Evolutionary conservation across 1,139 yeast genomes (phyloP).

Genomic region (Groenewaldozyma sp.): DNA sequence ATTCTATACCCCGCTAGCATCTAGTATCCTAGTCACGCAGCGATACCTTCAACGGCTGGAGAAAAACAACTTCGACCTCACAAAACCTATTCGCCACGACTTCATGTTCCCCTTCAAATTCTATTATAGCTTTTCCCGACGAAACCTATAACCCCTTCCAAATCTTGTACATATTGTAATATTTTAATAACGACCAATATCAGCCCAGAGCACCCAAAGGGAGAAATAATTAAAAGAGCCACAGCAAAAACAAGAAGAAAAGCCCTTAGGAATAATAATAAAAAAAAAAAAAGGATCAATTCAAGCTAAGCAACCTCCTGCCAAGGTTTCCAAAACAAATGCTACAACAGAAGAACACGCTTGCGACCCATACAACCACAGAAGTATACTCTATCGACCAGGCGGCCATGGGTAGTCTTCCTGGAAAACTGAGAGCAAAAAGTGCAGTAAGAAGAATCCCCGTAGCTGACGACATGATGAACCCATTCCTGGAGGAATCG

Average conservation of each 20-base stretch:
- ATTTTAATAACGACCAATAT: background rate
- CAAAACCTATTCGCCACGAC: slow-evolving; percentile 31
- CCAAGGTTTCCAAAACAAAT: slow-evolving; percentile 67
- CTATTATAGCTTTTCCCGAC: background rate
- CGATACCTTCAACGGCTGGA: slow-evolving; percentile 56
- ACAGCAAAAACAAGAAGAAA: too few species aligned
- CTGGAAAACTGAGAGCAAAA: slow-evolving; percentile 25
- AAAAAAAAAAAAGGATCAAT: too few species aligned
- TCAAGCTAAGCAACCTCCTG: slow-evolving; percentile 34
- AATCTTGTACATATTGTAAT: background rate
- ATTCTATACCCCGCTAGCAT: slow-evolving; percentile 55
- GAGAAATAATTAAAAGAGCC: too few species aligned
- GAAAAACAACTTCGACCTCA: slow-evolving; percentile 53
- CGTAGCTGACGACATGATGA: slow-evolving; percentile 30
- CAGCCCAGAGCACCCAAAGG: background rate
- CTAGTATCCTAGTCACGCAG: slow-evolving; percentile 49
- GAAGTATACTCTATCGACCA: slow-evolving; percentile 22
- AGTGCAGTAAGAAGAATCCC: slow-evolving; percentile 25
- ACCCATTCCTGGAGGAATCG: slow-evolving; percentile 66
- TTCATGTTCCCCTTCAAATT: slow-evolving; percentile 1
- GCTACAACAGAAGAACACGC: slow-evolving; percentile 60
- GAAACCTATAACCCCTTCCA: background rate
- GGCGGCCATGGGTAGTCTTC: slow-evolving; percentile 19
- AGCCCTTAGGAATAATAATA: too few species aligned
- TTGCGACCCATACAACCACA: slow-evolving; percentile 41